Conservation (phyloP, 2,329 filamentous ascomycete genomes). For the Sclerotinia sclerotiorum region DNA sequence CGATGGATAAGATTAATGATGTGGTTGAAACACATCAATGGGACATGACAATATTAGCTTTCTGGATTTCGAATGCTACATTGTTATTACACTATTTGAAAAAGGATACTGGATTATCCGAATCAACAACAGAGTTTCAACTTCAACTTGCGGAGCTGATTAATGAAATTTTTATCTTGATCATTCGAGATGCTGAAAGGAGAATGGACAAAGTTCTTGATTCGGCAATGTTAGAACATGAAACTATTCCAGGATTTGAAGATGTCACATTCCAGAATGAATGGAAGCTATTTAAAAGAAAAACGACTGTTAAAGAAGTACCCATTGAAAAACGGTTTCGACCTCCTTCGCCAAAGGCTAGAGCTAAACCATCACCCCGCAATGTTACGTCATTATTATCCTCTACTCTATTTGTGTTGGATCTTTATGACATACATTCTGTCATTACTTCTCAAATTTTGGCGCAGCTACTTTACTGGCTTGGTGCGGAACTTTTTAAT, state of each 20-base stretch:
- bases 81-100: constrained; percentile 94
- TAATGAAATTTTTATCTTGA: constrained; percentile 97
- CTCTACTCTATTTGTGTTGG: constrained; percentile 93
- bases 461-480: constrained; percentile 92
- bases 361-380: constrained; percentile 86
- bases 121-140: constrained; percentile 85
- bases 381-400: constrained; percentile 95
- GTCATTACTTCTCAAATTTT: constrained; percentile 92
- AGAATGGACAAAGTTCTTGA: constrained; percentile 96
- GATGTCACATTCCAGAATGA: constrained; percentile 97
- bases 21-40: constrained; percentile 95
- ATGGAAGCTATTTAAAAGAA: constrained; percentile 95
- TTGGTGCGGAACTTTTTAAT: constrained; percentile 95
- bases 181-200: constrained; percentile 92
- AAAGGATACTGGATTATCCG: constrained; percentile 80
- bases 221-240: constrained; percentile 91
- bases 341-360: constrained; percentile 88
- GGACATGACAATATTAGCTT: constrained; percentile 99
- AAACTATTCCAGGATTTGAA: constrained; percentile 96
- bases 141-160: constrained; percentile 90
- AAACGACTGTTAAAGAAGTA: constrained; percentile 85
- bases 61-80: constrained; percentile 98
- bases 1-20: constrained; percentile 95
- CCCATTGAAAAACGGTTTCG: constrained; percentile 87
- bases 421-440: constrained; percentile 98